These are phyloP conservation scores for Oenanthe sinensis DNA, from an alignment of 129 eudicot species.

Conservation along the genomic window DNA sequence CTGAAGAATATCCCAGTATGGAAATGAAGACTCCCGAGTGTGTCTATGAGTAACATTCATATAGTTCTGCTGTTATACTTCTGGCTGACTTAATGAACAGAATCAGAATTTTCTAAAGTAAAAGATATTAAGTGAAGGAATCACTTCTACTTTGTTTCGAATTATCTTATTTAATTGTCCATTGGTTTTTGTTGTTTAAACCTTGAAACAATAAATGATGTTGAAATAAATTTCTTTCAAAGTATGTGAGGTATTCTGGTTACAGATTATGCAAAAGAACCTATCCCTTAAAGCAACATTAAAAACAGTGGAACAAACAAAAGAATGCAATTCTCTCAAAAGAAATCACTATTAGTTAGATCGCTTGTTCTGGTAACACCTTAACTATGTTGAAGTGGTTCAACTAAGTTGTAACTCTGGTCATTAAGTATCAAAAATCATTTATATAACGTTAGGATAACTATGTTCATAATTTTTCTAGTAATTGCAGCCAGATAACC, in stretches of 20 bases:
- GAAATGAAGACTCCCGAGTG: background rate
- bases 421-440: background rate
- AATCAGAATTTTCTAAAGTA: too few species aligned
- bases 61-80: background rate
- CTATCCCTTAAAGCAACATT: background rate
- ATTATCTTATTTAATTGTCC: background rate
- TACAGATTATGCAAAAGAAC: too few species aligned
- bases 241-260: background rate
- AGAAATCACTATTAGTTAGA: too few species aligned
- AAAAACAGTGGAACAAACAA: background rate
- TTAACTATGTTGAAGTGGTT: too few species aligned
- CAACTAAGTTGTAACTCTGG: background rate
- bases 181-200: background rate
- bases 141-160: background rate
- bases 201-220: background rate
- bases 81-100: background rate
- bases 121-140: background rate
- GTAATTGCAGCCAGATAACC: background rate
- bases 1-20: background rate
- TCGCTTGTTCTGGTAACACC: too few species aligned
- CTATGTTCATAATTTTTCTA: background rate
- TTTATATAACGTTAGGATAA: background rate
- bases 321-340: background rate
- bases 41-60: background rate
- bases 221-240: too few species aligned